Evolutionary conservation across 2,329 filamentous ascomycete species (phyloP), one percentile per base, ranked within the genome.

Genomic region (Xylariaceae sp.): DNA sequence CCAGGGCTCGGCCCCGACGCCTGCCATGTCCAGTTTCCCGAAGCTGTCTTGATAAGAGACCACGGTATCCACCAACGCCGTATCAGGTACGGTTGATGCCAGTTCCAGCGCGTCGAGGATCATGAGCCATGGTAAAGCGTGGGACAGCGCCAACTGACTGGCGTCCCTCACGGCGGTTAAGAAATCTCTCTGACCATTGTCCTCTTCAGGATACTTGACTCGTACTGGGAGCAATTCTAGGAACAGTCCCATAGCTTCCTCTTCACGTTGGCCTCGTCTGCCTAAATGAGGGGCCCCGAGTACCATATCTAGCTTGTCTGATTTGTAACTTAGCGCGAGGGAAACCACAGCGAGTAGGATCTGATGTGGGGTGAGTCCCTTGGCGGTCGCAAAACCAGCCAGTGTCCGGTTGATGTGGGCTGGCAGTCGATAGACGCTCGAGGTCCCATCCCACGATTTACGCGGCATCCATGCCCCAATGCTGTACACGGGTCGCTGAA

Each of bases 11-110:
- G 41, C 10, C 5, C 16, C 17, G 14, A 12, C 12, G 12, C 31
- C 13, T 2, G 33, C 46, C 6, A 42, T 14, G 6, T 34, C 19
- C 12, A 19, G 40, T 2, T 41, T 14, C 6, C 9, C 4, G 6
- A 41, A 22, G 3, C 13, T n/a, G 13, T 52, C 50, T 11, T 53
- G 50, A 18, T 48, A 53, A 2, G 50, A 45, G 14, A 46, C 44
- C 33, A 46, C 36, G 36, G 42, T 38, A 34, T 48, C 46, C 19
- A 48, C 41, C 6, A 48, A 38, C 4, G 46, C 36, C 36, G 31
- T 28, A 18, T 48, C 38, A 4, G 46, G 46, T 10, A 31, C 12
- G 9, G 28, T 31, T 2, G 51, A 14, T 14, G 10, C 10, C 10
- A 36, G 10, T 10, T 36, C 14, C 14, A 36, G 33, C 10, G 10